Conservation (phyloP, 208 protist genomes). For the Acanthamoeba quina region DNA sequence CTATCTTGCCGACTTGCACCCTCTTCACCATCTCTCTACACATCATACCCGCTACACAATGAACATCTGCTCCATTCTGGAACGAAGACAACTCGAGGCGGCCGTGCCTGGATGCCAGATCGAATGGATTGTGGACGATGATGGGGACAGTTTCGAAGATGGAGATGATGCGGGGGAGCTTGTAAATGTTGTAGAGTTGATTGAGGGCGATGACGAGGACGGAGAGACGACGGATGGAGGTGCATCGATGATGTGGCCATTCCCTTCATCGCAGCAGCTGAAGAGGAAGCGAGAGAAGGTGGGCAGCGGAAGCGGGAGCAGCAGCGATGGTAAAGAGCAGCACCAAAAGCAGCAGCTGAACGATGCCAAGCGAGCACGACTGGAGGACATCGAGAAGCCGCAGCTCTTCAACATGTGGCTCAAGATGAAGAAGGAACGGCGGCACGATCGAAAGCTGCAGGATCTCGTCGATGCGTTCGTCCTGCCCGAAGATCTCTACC, state of each 20-base stretch:
- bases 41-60: not conserved
- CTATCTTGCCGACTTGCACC: too few relatives aligned
- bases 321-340: not conserved
- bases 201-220: not conserved
- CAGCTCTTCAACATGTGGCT: conserved; percentile 50
- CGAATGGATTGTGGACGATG: conserved; percentile 22
- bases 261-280: not conserved
- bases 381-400: conserved; percentile 21
- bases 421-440: conserved; percentile 36
- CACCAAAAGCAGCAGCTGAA: not conserved
- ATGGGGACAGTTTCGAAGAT: not conserved
- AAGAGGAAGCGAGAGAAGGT: conserved; percentile 4
- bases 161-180: not conserved
- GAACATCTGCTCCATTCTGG: conserved; percentile 15
- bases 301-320: not conserved
- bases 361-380: conserved; percentile 20
- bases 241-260: not conserved
- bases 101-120: conserved; percentile 14
- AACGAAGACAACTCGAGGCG: not conserved
- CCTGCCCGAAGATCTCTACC: conserved; percentile 42
- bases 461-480: conserved; percentile 11
- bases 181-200: conserved; percentile 37
- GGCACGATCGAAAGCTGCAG: conserved; percentile 15
- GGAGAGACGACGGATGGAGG: not conserved
- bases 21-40: not conserved